These are phyloP conservation scores for Kodamaea kakaduensis DNA, from an alignment of 805 yeast genomes.

Conservation along the genomic window DNA sequence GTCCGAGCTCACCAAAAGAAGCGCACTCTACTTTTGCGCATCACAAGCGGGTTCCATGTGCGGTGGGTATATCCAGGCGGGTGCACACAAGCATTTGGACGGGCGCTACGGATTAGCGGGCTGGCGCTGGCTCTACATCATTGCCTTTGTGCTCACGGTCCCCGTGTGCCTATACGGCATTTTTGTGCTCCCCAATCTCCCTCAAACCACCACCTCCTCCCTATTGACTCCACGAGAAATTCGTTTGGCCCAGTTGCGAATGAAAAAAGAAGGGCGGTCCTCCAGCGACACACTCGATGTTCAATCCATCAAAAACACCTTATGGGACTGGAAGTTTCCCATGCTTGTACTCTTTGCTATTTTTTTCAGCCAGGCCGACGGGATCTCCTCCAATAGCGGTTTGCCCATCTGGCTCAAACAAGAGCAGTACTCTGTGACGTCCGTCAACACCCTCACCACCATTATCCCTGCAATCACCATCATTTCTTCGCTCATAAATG, in stretches of 20 bases:
- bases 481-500: slow-evolving; percentile 22
- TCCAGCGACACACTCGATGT: slow-evolving; percentile 16
- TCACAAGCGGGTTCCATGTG: slow-evolving; percentile 8
- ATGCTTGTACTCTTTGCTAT: slow-evolving; percentile 23
- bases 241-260: slow-evolving; percentile 16
- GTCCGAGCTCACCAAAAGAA: slow-evolving; percentile 11
- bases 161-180: slow-evolving; percentile 13
- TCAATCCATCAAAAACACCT: slow-evolving; percentile 26
- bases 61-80: slow-evolving; percentile 13
- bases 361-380: slow-evolving; percentile 30
- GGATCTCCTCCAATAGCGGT: slow-evolving; percentile 25
- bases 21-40: slow-evolving; percentile 11
- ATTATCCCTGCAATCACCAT: slow-evolving; percentile 51
- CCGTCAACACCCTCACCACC: slow-evolving; percentile 48
- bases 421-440: slow-evolving; percentile 37
- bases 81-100: slow-evolving; percentile 13
- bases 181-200: slow-evolving; percentile 10
- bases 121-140: slow-evolving; percentile 18
- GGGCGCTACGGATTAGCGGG: slow-evolving; percentile 15
- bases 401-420: slow-evolving; percentile 15
- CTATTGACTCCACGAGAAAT: slow-evolving; percentile 9
- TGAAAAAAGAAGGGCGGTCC: slow-evolving; percentile 14
- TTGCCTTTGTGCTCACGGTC: slow-evolving; percentile 16
- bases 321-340: slow-evolving; percentile 26
- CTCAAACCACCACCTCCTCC: slow-evolving; percentile 7